Evolutionary conservation across 2,329 filamentous ascomycete species (phyloP).

Genomic region (Fusarium sterilihyphosum): DNA sequence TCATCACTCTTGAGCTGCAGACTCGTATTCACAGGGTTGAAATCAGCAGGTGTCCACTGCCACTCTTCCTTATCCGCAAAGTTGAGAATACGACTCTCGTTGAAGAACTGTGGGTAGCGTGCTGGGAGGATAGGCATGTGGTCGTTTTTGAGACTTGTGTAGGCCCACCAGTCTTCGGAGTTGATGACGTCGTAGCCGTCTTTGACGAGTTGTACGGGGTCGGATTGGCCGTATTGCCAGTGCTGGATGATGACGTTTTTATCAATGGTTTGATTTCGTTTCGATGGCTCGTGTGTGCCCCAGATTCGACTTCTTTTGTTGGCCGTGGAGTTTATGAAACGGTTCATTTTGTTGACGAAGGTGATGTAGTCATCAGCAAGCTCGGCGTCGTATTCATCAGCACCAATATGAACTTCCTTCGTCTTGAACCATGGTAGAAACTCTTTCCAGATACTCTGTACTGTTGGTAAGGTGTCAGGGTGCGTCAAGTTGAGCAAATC

Average conservation of each 20-base stretch:
- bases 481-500: slow-evolving; percentile 11
- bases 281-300: slow-evolving; percentile 11
- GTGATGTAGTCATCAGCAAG: slow-evolving; percentile 22
- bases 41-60: slow-evolving; percentile 18
- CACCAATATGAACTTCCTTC: slow-evolving; percentile 9
- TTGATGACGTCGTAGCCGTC: slow-evolving; percentile 17
- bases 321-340: slow-evolving; percentile 8
- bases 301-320: slow-evolving; percentile 16
- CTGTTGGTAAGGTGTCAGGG: not conserved
- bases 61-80: not conserved
- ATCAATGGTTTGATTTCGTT: slow-evolving; percentile 12
- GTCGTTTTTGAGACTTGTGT: slow-evolving; percentile 21
- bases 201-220: slow-evolving; percentile 1
- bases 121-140: slow-evolving; percentile 24
- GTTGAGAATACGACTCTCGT: slow-evolving; percentile 2
- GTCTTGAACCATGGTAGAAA: slow-evolving; percentile 19
- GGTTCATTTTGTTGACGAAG: slow-evolving; percentile 20
- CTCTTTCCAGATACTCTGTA: slow-evolving; percentile 11
- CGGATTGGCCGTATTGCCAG: slow-evolving; percentile 24
- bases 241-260: slow-evolving; percentile 10
- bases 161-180: slow-evolving; percentile 27
- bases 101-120: slow-evolving; percentile 18
- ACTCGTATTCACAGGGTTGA: slow-evolving; percentile 8
- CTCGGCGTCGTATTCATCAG: slow-evolving; percentile 18
- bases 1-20: not conserved